Conservation (phyloP, 1,284 basidiomycete genomes). For the Pseudomicrostroma phylloplanum region DNA sequence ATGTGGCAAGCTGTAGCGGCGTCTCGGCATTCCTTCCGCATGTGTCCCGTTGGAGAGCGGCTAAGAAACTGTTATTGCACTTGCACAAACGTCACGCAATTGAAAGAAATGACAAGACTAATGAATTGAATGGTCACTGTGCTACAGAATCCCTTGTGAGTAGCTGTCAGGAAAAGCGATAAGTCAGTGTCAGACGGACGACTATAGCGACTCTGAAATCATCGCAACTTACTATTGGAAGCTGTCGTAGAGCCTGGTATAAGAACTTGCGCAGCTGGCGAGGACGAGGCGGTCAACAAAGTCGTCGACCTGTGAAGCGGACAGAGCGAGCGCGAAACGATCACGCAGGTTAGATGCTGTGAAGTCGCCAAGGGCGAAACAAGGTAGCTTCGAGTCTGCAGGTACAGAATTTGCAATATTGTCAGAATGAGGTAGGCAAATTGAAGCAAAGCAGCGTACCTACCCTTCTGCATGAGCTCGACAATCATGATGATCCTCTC, state of each 20-base stretch:
- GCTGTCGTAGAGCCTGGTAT: slow-evolving; percentile 47
- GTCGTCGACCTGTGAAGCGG: slow-evolving; percentile 77
- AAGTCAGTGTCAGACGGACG: too few relatives aligned
- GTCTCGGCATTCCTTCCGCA: too few relatives aligned
- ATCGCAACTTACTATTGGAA: slow-evolving; percentile 31
- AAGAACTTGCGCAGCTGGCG: slow-evolving; percentile 41
- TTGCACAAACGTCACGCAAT: too few relatives aligned
- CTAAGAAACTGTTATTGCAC: too few relatives aligned
- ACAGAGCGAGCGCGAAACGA: slow-evolving; percentile 84
- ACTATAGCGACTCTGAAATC: not conserved
- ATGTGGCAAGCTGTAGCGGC: too few relatives aligned
- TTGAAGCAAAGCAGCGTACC: slow-evolving; percentile 17
- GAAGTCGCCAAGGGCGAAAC: slow-evolving; percentile 84
- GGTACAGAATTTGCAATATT: not conserved
- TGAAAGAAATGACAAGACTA: too few relatives aligned
- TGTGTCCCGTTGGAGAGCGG: too few relatives aligned
- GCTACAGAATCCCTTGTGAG: too few relatives aligned
- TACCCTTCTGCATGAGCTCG: slow-evolving; percentile 91
- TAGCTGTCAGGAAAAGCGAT: too few relatives aligned
- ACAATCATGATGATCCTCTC: slow-evolving; percentile 93
- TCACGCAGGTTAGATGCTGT: slow-evolving; percentile 79
- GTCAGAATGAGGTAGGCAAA: not conserved
- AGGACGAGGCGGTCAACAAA: slow-evolving; percentile 58
- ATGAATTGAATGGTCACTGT: too few relatives aligned
- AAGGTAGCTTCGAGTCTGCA: slow-evolving; percentile 81